These are phyloP conservation scores for Arabidopsis arenosa DNA, from an alignment of 345 rosid species.

Conservation along the genomic window DNA sequence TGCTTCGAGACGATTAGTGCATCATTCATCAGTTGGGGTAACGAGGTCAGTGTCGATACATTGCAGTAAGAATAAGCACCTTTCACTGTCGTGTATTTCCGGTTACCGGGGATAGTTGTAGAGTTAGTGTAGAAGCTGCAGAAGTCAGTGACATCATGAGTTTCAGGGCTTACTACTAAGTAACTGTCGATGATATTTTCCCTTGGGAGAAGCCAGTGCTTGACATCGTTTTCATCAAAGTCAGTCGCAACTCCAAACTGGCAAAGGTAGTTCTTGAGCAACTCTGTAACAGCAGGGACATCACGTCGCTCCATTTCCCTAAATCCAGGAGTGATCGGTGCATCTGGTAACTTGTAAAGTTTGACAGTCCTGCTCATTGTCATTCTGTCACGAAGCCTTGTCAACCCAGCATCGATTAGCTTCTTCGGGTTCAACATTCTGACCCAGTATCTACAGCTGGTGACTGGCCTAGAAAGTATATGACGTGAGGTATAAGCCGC, in stretches of 20 bases:
- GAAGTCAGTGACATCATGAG: slow-evolving; percentile 70
- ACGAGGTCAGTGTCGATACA: slow-evolving; percentile 65
- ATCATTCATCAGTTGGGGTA: slow-evolving; percentile 82
- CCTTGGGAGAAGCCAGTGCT: slow-evolving; percentile 74
- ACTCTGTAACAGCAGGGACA: slow-evolving; percentile 67
- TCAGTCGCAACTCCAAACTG: slow-evolving; percentile 71
- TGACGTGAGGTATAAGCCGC: slow-evolving; percentile 69
- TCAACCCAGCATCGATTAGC: slow-evolving; percentile 80
- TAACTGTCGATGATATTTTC: slow-evolving; percentile 66
- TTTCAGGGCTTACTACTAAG: slow-evolving; percentile 66
- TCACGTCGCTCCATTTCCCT: slow-evolving; percentile 71
- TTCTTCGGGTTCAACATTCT: slow-evolving; percentile 82
- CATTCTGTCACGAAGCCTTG: slow-evolving; percentile 69
- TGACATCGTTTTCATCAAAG: slow-evolving; percentile 67
- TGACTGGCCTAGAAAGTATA: slow-evolving; percentile 70
- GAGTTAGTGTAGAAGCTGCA: slow-evolving; percentile 40
- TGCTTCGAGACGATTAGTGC: slow-evolving; percentile 68
- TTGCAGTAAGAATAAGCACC: slow-evolving; percentile 62
- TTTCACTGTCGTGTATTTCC: not conserved
- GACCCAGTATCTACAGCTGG: slow-evolving; percentile 80
- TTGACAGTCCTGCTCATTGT: slow-evolving; percentile 78
- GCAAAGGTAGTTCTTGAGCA: slow-evolving; percentile 62
- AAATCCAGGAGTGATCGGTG: slow-evolving; percentile 71
- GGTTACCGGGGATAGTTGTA: not conserved
- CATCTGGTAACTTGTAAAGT: slow-evolving; percentile 65